Percentiles rank a stretch among this genome's conserved stretches.
phyloP scores from a whole-genome alignment of 257 asterid species.

The Solanum megistacrolobum region DNA sequence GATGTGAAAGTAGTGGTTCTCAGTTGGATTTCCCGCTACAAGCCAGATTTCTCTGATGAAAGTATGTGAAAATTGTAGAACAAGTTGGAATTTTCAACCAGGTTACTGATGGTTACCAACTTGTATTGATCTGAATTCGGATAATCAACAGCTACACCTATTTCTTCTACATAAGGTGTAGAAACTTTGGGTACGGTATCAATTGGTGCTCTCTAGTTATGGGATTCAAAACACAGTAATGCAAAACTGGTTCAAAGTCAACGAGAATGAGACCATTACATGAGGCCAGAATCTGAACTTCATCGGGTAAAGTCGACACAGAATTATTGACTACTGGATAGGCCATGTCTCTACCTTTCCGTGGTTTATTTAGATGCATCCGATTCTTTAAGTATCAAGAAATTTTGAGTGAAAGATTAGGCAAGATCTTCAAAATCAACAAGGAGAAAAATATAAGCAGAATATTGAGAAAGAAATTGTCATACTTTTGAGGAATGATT shows the following conservation, averaged over 20 bases:
- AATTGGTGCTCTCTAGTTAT: background rate
- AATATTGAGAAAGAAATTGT: background rate
- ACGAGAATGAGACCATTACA: background rate
- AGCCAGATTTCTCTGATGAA: too few species aligned
- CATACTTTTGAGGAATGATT: background rate
- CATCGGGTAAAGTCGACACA: background rate
- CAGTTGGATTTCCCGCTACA: too few species aligned
- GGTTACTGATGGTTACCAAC: background rate
- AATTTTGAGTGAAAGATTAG: too few species aligned
- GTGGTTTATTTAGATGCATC: too few species aligned
- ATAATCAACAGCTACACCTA: background rate
- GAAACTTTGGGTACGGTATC: background rate
- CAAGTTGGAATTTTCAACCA: too few species aligned
- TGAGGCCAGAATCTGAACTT: background rate
- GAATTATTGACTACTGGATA: too few species aligned
- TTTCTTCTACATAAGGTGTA: background rate
- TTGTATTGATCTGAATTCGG: background rate
- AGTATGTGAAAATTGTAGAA: too few species aligned
- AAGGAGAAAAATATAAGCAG: too few species aligned
- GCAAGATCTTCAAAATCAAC: too few species aligned
- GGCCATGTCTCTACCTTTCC: too few species aligned
- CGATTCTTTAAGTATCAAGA: too few species aligned
- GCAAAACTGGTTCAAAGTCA: background rate
- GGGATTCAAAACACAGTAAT: background rate
- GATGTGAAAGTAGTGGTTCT: too few species aligned